phyloP scores from a whole-genome alignment of 257 asterid genomes.

The Linaria vulgaris region DNA sequence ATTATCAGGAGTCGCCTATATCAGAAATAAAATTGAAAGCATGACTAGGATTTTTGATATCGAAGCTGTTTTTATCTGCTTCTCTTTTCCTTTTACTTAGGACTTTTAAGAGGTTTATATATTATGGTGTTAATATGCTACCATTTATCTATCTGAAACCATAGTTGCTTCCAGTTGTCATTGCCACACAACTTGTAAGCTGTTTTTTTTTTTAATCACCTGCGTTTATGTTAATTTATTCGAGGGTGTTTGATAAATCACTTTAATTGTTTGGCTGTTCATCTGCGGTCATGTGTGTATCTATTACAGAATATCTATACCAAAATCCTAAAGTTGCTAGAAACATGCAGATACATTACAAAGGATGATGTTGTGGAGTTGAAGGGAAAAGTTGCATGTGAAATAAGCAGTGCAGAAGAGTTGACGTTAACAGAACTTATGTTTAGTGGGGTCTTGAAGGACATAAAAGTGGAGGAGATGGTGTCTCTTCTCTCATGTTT shows the following conservation, averaged over 20 bases:
- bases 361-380: constrained; percentile 81
- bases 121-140: no score
- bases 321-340: constrained; percentile 23
- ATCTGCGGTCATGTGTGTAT: constrained; percentile 20
- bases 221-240: constrained; percentile 9
- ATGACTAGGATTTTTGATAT: background rate
- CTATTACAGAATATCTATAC: background rate
- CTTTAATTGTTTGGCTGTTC: background rate
- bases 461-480: constrained; percentile 87
- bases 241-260: background rate
- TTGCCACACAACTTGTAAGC: background rate
- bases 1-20: background rate
- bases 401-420: constrained; percentile 97
- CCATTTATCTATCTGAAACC: no score
- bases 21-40: background rate
- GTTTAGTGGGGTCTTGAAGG: constrained; percentile 83
- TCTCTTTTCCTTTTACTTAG: background rate
- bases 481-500: constrained; percentile 89
- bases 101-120: no score
- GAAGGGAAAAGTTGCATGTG: constrained; percentile 94
- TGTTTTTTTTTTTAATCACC: background rate
- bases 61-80: background rate
- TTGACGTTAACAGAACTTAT: constrained; percentile 87
- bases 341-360: constrained; percentile 64
- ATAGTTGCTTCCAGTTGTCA: no score